Base-by-base conservation (phyloP, 306 rosid genomes). In the Inga leiocalycina region DNA sequence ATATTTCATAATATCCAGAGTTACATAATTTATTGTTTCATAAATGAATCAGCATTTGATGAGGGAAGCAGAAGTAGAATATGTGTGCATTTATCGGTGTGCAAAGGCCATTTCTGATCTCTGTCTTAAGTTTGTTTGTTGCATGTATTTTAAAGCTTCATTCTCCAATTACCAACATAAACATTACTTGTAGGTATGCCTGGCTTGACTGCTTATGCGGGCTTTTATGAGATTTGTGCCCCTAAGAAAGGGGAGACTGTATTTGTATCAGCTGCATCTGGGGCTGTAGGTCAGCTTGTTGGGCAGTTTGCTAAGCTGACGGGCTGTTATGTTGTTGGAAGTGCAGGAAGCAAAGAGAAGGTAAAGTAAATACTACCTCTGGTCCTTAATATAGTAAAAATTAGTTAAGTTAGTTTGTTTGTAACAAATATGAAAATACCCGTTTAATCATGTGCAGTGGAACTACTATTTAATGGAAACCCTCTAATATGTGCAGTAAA, bases 321-420 rank as follows among this genome's bases (percentile, higher is more conserved):
- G 27, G 78, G 79, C n/a, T 75, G 79, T 44, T 75, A 52, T 52
- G 67, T 75, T 54, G 79, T 75, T 37, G 80, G 80, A 76, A 76
- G 70, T 76, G 80, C 80, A 39, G 70, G 70, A 76, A 76, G 54
- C n/a, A 39, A 13, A 57, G 70, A 76, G 3, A 57, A 76, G 80
- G 80, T 37, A 76, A 39, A 75, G 65, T 19, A 54, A 54, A 54
- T 54, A 4, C 22, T 52, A 1, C 20, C 7, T 52, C 9, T 5
- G n/a, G 22, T 52, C 20, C 2, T 52, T 16, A 17, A 4, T 17
- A 17, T 52, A 52, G 1, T 39, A 39, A 39, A 39, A 39, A 39
- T 39, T 39, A 39, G 8, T 39, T 39, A 6, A 39, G 8, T 39
- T 39, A 37, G 41, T 3, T 48, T 3, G 5, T 49, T 49, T 49